Evolutionary conservation across 805 yeast genomes (phyloP), one percentile per base, ranked within the genome.

Genomic region (Starmerella apicola): DNA sequence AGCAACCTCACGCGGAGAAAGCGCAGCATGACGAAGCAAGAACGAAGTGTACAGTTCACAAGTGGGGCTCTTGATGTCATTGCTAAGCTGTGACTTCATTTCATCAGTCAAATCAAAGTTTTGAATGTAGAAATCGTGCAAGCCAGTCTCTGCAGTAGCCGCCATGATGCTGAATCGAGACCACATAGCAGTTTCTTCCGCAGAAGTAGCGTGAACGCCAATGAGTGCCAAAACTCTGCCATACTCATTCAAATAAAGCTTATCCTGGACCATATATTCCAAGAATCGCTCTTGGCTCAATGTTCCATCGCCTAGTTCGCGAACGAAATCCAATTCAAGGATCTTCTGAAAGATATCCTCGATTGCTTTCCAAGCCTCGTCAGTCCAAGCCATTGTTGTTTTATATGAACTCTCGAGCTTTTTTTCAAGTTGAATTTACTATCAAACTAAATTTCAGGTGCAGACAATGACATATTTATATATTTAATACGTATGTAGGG

Each of bases 31-130:
- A 19, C 36, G 24, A 4, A 46, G 37, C 19, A 49, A 32, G 31
- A 37, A 47, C 17, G 46, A 38, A 10, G 49, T 44, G 40, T 49
- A 49, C 22, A 44, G 37, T 39, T 43, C 48, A 35, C 52, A 49
- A 6, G 48, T 37, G 9, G 37, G 36, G 28, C 39, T 46, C 26
- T 41, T 44, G 18, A 13, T 15, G 8, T 36, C 28, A 4, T 7
- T 32, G 7, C 5, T 4, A 15, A 32, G 34, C 16, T 19, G 9
- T 22, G 2, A 5, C 12, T 15, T 15, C 26, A 12, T 6, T n/a
- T 18, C 31, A 10, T n/a, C 10, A 13, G 7, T 25, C 9, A 6
- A 36, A 7, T 31, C 31, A 21, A 31, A 17, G 31, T 30, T n/a
- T 15, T 17, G 15, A 5, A 42, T 15, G 37, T 35, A 45, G 25